Percentiles rank a stretch among this genome's conserved stretches.
These are phyloP conservation scores for Pseudoturritis turrita DNA, from an alignment of 345 rosid genomes.

Conservation along the genomic window DNA sequence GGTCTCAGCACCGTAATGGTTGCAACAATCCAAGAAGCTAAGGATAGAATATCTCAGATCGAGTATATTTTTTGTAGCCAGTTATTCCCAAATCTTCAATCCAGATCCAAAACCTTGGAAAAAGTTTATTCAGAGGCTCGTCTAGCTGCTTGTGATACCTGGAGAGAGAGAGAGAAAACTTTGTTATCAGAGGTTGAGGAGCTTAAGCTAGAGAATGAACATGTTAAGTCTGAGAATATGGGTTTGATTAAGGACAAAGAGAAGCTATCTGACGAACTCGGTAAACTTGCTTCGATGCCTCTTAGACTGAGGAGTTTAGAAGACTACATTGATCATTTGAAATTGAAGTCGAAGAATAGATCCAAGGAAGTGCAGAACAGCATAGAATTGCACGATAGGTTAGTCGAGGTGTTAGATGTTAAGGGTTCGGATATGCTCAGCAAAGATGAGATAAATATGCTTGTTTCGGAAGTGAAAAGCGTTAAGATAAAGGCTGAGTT, in stretches of 20 bases:
- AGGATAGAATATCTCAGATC: constrained; percentile 84
- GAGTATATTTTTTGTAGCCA: constrained; percentile 88
- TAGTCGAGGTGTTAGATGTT: constrained; percentile 41
- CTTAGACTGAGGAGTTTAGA: constrained; percentile 25
- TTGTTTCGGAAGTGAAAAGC: constrained; percentile 42
- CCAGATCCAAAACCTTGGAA: constrained; percentile 47
- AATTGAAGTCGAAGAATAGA: constrained; percentile 38
- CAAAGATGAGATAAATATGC: constrained; percentile 28
- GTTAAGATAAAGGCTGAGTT: constrained; percentile 37
- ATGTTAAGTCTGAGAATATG: constrained; percentile 35
- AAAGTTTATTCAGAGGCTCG: constrained; percentile 48
- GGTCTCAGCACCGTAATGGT: constrained; percentile 74
- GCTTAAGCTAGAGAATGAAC: constrained; percentile 47
- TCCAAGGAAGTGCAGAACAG: constrained; percentile 45
- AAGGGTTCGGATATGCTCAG: constrained; percentile 26
- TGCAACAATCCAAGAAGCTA: constrained; percentile 87
- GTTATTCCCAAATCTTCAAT: constrained; percentile 64
- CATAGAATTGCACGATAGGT: constrained; percentile 36
- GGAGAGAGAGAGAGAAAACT: constrained; percentile 52
- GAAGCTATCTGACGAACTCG: constrained; percentile 28
- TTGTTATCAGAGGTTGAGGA: constrained; percentile 44
- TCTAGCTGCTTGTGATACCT: constrained; percentile 47
- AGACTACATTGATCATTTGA: constrained; percentile 31
- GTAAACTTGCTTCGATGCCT: constrained; percentile 25
- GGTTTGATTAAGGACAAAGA: constrained; percentile 42